Conservation (phyloP, 2,329 filamentous ascomycete species). For the Penicillium sp. region DNA sequence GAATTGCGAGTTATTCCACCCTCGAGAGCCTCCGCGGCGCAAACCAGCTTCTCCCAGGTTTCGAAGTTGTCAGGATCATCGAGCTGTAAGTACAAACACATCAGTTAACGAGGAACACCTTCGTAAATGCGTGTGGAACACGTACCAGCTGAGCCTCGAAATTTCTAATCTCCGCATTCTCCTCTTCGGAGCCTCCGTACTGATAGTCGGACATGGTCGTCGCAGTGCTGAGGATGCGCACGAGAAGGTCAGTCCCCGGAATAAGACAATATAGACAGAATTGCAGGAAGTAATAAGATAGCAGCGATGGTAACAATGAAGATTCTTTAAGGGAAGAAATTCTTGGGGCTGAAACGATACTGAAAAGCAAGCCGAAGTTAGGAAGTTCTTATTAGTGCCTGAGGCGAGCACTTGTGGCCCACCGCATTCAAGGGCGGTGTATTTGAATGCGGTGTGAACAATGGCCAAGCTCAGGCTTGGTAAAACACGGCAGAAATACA, state of each 20-base stretch:
- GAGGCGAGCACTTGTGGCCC: neutral
- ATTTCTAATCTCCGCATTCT: slow-evolving; percentile 77
- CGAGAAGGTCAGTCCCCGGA: neutral
- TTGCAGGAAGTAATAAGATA: slow-evolving; percentile 5
- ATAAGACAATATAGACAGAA: neutral
- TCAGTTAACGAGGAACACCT: slow-evolving; percentile 3
- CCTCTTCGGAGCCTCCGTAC: slow-evolving; percentile 73
- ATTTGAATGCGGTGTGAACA: no score
- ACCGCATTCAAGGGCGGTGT: neutral
- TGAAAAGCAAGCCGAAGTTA: slow-evolving; percentile 9
- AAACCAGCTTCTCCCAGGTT: slow-evolving; percentile 88
- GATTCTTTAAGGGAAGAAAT: slow-evolving; percentile 5
- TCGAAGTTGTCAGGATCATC: slow-evolving; percentile 88
- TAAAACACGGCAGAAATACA: neutral
- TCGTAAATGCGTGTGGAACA: neutral
- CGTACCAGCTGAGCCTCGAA: slow-evolving; percentile 74
- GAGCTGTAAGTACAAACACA: slow-evolving; percentile 38
- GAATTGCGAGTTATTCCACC: slow-evolving; percentile 96
- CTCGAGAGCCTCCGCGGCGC: slow-evolving; percentile 77
- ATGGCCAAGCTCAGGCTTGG: no score
- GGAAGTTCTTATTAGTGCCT: neutral
- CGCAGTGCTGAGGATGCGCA: slow-evolving; percentile 8
- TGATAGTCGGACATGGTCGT: slow-evolving; percentile 67
- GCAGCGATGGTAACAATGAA: slow-evolving; percentile 14
- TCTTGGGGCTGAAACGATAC: slow-evolving; percentile 1